Evolutionary conservation across 2,329 filamentous ascomycete genomes (phyloP), one percentile per base, ranked within the genome.

Genomic region (Claviceps sorghi): DNA sequence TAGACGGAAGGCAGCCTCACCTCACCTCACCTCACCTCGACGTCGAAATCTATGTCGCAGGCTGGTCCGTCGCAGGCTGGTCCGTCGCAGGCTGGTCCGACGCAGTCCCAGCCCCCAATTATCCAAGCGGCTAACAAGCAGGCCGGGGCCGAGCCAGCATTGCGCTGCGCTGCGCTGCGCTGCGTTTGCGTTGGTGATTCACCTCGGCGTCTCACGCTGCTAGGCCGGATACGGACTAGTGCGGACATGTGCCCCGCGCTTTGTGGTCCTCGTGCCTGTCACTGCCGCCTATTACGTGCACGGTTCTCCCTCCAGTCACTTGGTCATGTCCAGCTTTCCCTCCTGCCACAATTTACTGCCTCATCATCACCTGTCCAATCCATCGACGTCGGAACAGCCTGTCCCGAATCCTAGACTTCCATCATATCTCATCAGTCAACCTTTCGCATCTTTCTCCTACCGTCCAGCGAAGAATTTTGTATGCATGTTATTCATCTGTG

Each of bases 311-410:
- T 53, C n/a, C n/a, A n/a, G n/a, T n/a, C 29, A 50, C 54, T 52
- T 52, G 50, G 52, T 52, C 50, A 54, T 49, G 17, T 44, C 32
- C 44, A 46, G 48, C 41, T 46, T 51, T 52, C 57, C 57, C 60
- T 55, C 38, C 51, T 42, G 38, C 48, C 51, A 49, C 26, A 36
- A 43, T 42, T 48, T 49, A 44, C 51, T 62, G 54, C 58, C 59
- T 59, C 56, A 53, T 54, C 58, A 57, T 59, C 58, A 60, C 55
- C 61, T 60, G 54, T 57, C 61, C 59, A 47, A 47, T 51, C 50
- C 50, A 15, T 34, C 29, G 44, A 29, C 22, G 9, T 17, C 19
- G 17, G 32, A 47, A 21, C 22, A 58, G 57, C 59, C 56, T 54
- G 55, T 57, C 38, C 49, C 52, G 42, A 30, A 41, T 46, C 41